Conservation (phyloP, 2,329 filamentous ascomycete genomes). For the Lizonia empirigonia region DNA sequence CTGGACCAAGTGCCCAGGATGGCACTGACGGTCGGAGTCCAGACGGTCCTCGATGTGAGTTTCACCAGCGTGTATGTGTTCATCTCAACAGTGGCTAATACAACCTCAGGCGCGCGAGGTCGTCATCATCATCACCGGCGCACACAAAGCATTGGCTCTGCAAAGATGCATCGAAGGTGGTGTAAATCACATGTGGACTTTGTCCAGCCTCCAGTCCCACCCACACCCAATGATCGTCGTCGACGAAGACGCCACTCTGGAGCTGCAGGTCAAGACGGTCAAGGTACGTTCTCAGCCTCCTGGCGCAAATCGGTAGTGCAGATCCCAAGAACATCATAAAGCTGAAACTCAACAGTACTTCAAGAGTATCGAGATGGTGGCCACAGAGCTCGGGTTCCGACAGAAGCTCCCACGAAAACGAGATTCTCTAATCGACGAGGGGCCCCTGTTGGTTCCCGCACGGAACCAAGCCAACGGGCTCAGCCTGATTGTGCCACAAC, state of each 20-base stretch:
- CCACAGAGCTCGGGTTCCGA: slow-evolving; percentile 51
- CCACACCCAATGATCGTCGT: slow-evolving; percentile 81
- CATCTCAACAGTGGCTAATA: slow-evolving; percentile 23
- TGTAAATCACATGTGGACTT: slow-evolving; percentile 90
- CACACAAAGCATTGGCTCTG: slow-evolving; percentile 79
- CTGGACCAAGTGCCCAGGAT: slow-evolving; percentile 75
- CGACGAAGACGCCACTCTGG: slow-evolving; percentile 70
- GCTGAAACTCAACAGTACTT: slow-evolving; percentile 48
- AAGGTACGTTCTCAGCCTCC: slow-evolving; percentile 21
- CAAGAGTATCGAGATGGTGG: slow-evolving; percentile 57
- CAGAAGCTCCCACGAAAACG: slow-evolving; percentile 51
- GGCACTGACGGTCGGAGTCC: slow-evolving; percentile 83
- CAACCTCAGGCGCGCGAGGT: slow-evolving; percentile 68
- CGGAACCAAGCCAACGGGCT: slow-evolving; percentile 27
- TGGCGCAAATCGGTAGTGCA: not conserved
- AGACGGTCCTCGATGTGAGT: slow-evolving; percentile 74
- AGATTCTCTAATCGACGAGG: slow-evolving; percentile 42
- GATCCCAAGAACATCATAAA: slow-evolving; percentile 1
- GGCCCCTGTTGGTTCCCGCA: slow-evolving; percentile 25
- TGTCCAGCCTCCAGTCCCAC: slow-evolving; percentile 80
- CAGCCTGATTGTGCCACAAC: slow-evolving; percentile 38
- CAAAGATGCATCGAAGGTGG: slow-evolving; percentile 81
- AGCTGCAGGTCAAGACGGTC: slow-evolving; percentile 55
- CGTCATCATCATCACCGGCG: slow-evolving; percentile 79
- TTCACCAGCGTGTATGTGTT: slow-evolving; percentile 9